phyloP scores from a whole-genome alignment of 805 yeast species.

The Wickerhamiella vanderwaltii region DNA sequence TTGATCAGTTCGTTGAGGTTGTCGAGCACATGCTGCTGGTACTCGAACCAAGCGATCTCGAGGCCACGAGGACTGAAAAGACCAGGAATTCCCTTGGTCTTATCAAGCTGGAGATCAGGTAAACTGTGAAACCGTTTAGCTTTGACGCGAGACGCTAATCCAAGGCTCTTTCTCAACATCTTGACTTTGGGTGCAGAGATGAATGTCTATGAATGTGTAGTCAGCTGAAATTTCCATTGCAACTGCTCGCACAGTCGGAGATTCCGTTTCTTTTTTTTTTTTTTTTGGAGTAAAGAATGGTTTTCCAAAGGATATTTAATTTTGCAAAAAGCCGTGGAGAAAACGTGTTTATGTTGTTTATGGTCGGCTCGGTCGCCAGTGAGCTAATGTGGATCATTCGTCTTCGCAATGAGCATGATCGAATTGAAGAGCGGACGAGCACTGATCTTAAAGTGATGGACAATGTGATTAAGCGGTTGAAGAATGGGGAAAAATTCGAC shows the following conservation, averaged over 20 bases:
- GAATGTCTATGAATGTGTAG: too few relatives aligned
- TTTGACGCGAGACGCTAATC: neutral
- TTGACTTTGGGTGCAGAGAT: too few relatives aligned
- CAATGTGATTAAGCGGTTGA: constrained; percentile 31
- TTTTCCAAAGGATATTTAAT: neutral
- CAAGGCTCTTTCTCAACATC: neutral
- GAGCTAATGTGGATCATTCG: constrained; percentile 37
- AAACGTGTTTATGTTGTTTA: constrained; percentile 26
- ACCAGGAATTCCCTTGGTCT: constrained; percentile 44
- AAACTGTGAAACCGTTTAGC: constrained; percentile 16
- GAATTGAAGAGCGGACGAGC: constrained; percentile 30
- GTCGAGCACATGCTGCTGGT: constrained; percentile 43
- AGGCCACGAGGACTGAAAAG: constrained; percentile 55
- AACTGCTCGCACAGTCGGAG: too few relatives aligned
- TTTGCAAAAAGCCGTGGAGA: constrained; percentile 3
- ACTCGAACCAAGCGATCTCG: constrained; percentile 65
- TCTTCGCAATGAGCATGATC: constrained; percentile 31
- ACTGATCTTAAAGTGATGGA: constrained; percentile 31
- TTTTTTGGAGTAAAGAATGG: too few relatives aligned
- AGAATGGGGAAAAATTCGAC: constrained; percentile 33
- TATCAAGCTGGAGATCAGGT: constrained; percentile 29
- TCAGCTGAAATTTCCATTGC: neutral
- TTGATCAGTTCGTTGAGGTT: constrained; percentile 21
- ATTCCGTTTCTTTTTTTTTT: too few relatives aligned
- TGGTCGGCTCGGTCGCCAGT: constrained; percentile 36